Percentiles rank a stretch among this genome's conserved stretches.
Conservation (phyloP, 192 early-diverging fungal species). For the Thamnidium elegans region DNA sequence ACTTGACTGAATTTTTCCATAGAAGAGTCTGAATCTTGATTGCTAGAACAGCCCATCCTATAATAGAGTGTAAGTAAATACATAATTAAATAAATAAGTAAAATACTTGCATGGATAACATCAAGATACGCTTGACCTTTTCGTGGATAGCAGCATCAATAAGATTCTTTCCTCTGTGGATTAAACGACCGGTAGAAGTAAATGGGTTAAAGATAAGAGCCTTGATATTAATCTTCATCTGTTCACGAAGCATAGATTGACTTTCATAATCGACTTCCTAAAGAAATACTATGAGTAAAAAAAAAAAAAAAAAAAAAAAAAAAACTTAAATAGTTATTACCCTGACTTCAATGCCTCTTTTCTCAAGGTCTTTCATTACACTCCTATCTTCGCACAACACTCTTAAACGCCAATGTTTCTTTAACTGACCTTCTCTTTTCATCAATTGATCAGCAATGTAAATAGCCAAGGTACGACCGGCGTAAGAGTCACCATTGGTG, state of each 20-base stretch:
- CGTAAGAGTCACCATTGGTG: background rate
- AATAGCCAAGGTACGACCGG: background rate
- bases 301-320: too few relatives aligned
- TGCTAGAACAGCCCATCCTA: background rate
- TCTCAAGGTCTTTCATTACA: background rate
- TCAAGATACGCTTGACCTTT: background rate
- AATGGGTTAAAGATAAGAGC: background rate
- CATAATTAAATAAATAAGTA: background rate
- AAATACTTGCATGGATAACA: slow-evolving; percentile 2
- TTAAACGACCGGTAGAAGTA: background rate
- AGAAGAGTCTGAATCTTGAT: background rate
- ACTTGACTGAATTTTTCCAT: background rate
- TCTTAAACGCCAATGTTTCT: background rate
- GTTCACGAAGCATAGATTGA: background rate
- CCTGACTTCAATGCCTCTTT: slow-evolving; percentile 1
- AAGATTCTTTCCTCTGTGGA: background rate
- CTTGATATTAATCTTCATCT: slow-evolving; percentile 4
- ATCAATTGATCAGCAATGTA: slow-evolving; percentile 5
- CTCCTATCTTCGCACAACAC: background rate
- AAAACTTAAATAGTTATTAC: slow-evolving; percentile 1
- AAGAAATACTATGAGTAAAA: background rate
- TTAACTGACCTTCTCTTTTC: background rate
- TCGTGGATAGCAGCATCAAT: background rate
- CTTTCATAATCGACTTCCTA: slow-evolving; percentile 8
- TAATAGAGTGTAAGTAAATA: too few relatives aligned